Evolutionary conservation across 495 filamentous ascomycete species (phyloP), one percentile per base, ranked within the genome.

Genomic region (Ramalina intermedia): DNA sequence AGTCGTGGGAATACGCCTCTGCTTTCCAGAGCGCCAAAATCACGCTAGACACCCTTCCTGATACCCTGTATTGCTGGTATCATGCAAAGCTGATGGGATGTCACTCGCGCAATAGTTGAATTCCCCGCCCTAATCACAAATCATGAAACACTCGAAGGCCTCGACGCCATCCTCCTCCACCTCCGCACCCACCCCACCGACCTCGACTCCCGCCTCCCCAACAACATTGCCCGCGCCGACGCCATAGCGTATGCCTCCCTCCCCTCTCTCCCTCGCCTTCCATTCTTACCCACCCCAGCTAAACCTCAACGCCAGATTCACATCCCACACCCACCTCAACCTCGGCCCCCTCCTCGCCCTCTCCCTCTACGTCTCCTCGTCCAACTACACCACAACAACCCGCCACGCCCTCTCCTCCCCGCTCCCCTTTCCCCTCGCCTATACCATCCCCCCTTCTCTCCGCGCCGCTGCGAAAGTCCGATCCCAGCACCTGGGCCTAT

Each of bases 311-410:
- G 43, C 16, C 50, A 76, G 73, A 8, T 76, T 73, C 61, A 68
- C 69, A 51, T 72, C 83, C 49, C 84, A 82, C 61, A 55, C 87
- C 49, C 69, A 73, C 57, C 69, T 75, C 24, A 76, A 78, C 54
- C 81, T 74, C 39, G 69, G 78, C 55, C 70, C 76, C 18, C 77
- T 93, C 47, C 54, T 91, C 55, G 78, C 85, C 53, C 78, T 90
- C 55, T 87, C 78, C 46, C 81, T 98, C 55, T 96, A 91, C 66
- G 80, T 88, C 58, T 91, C 86, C 37, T 81, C 79, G 53, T 75
- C 82, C 50, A 96, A 95, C 66, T 98, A 88, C 71, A 69, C 73
- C 50, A 58, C 64, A 42, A 61, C 69, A 36, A 94, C 86, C 33
- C 79, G 83, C 7, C 84, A 87, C 8, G 78, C 85, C 29, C 90